Percentiles rank a stretch among this genome's conserved stretches.
phyloP scores from a whole-genome alignment of 2,329 filamentous ascomycete species.

The Trichoderma citrinoviride region DNA sequence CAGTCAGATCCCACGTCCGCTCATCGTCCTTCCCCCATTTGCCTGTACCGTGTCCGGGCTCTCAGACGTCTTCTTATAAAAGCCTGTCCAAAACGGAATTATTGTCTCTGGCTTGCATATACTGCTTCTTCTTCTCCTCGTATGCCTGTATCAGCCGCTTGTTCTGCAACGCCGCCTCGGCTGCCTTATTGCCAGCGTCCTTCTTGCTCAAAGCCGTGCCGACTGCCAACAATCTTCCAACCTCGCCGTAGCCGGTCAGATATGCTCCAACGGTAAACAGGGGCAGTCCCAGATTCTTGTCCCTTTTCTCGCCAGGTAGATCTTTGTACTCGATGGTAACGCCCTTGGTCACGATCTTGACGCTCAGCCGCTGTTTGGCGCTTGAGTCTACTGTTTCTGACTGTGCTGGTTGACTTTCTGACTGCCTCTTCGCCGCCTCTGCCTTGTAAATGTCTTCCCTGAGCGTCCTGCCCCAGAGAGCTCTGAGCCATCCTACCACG shows the following conservation, averaged over 20 bases:
- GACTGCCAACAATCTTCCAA: slow-evolving; percentile 57
- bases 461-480: slow-evolving; percentile 69
- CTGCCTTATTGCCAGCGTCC: slow-evolving; percentile 67
- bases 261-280: slow-evolving; percentile 63
- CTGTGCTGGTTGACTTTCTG: slow-evolving; percentile 13
- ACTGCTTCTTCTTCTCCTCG: slow-evolving; percentile 47
- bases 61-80: not conserved
- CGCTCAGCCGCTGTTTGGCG: slow-evolving; percentile 35
- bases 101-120: slow-evolving; percentile 33
- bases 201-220: slow-evolving; percentile 66
- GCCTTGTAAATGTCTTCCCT: slow-evolving; percentile 48
- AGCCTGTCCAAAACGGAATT: slow-evolving; percentile 1
- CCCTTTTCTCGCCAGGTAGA: slow-evolving; percentile 50
- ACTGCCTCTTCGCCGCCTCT: slow-evolving; percentile 19
- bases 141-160: slow-evolving; percentile 59
- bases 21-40: not conserved
- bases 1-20: not conserved
- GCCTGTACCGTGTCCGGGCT: not conserved
- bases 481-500: slow-evolving; percentile 68
- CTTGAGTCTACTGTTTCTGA: not conserved
- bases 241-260: slow-evolving; percentile 67
- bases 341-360: slow-evolving; percentile 52
- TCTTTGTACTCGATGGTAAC: slow-evolving; percentile 62
- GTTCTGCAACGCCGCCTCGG: slow-evolving; percentile 60
- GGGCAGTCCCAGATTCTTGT: slow-evolving; percentile 52